These are phyloP conservation scores for Boeremia exigua DNA, from an alignment of 2,329 filamentous ascomycete species.

Conservation along the genomic window DNA sequence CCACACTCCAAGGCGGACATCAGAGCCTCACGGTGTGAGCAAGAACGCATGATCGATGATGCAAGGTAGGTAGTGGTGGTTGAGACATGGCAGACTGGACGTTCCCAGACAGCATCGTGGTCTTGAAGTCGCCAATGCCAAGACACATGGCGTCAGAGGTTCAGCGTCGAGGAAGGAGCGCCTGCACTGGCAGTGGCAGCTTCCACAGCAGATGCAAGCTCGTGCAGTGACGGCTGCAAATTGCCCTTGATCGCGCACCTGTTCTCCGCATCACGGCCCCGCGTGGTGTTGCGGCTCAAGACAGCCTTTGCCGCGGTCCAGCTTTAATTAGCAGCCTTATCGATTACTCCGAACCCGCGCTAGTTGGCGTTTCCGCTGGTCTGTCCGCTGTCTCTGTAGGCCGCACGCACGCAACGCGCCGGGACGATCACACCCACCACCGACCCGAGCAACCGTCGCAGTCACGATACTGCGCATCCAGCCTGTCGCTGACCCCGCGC, in stretches of 20 bases:
- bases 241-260: neutral
- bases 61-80: neutral
- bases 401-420: constrained; percentile 25
- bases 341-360: constrained; percentile 20
- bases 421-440: constrained; percentile 24
- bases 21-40: neutral
- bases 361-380: constrained; percentile 3
- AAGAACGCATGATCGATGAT: neutral
- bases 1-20: neutral
- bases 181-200: neutral
- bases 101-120: neutral
- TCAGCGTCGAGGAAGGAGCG: constrained; percentile 4
- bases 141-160: constrained; percentile 15
- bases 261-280: neutral
- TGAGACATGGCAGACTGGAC: neutral
- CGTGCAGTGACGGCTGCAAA: constrained; percentile 4
- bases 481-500: constrained; percentile 13
- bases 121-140: constrained; percentile 2
- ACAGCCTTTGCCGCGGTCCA: constrained; percentile 14
- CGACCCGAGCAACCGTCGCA: constrained; percentile 11
- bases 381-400: constrained; percentile 15
- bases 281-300: constrained; percentile 20
- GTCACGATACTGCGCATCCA: constrained; percentile 12
- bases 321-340: constrained; percentile 25
- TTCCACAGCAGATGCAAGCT: constrained; percentile 6